These are phyloP conservation scores for Porpolomopsis calyptriformis DNA, from an alignment of 768 basidiomycete genomes.

Conservation along the genomic window DNA sequence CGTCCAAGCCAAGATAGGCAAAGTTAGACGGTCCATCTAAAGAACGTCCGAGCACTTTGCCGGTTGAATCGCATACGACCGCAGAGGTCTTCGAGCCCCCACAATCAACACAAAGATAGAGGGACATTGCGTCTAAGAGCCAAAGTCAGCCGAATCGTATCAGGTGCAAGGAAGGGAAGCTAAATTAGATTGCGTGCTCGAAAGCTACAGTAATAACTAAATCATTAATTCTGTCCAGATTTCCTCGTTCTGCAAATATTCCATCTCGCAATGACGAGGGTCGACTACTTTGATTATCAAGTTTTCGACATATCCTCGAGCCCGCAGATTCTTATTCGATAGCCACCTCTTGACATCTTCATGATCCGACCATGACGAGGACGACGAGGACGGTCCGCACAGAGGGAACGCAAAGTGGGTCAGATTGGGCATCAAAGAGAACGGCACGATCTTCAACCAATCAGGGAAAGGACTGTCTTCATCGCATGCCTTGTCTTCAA, in stretches of 20 bases:
- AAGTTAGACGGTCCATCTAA: slow-evolving; percentile 77
- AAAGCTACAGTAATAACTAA: not conserved
- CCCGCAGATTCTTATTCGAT: not conserved
- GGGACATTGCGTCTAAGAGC: slow-evolving; percentile 15
- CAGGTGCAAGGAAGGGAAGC: not conserved
- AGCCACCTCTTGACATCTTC: not conserved
- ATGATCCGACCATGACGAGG: not conserved
- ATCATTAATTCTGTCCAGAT: not conserved
- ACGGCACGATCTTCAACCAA: not conserved
- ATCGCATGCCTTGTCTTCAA: not conserved
- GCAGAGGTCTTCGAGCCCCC: slow-evolving; percentile 84
- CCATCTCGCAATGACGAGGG: not conserved
- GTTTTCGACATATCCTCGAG: not conserved
- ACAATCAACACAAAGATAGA: slow-evolving; percentile 78
- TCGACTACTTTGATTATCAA: not conserved
- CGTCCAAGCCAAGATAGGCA: slow-evolving; percentile 59
- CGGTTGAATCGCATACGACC: slow-evolving; percentile 48
- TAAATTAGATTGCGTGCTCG: not conserved
- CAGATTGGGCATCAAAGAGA: not conserved
- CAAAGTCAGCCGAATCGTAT: not conserved
- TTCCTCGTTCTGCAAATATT: not conserved
- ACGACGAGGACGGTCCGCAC: not conserved
- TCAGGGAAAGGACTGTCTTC: not conserved
- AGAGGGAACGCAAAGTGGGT: slow-evolving; percentile 1
- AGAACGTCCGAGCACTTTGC: slow-evolving; percentile 57